These are phyloP conservation scores for Fusarium nematophilum DNA, from an alignment of 2,329 filamentous ascomycete species.

Conservation along the genomic window DNA sequence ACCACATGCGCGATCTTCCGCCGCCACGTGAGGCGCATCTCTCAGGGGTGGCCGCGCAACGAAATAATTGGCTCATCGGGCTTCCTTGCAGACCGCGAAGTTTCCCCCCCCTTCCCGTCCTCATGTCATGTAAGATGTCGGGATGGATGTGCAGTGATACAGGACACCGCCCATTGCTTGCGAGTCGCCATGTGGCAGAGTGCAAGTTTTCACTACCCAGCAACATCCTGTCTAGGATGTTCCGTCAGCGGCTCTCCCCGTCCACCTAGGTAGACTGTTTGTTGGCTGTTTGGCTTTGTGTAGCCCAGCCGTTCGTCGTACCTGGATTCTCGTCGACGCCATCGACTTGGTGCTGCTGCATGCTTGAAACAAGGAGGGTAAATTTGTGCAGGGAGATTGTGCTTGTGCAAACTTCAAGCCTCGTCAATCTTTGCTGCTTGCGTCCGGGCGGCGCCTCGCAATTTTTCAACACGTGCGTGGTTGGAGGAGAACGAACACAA, in stretches of 20 bases:
- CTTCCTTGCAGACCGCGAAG: conserved; percentile 5
- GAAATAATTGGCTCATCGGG: conserved; percentile 32
- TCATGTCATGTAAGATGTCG: conserved; percentile 9
- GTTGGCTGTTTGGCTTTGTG: no score
- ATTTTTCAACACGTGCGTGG: conserved; percentile 26
- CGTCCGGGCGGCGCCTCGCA: conserved; percentile 14
- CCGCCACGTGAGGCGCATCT: conserved; percentile 48
- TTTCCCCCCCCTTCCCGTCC: conserved; percentile 9
- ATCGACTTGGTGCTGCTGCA: conserved; percentile 2
- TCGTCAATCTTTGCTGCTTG: conserved; percentile 35
- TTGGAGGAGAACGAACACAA: conserved; percentile 14
- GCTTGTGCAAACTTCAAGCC: conserved; percentile 13
- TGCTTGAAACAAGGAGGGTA: conserved; percentile 20
- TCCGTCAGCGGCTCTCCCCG: neutral
- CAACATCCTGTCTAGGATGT: neutral
- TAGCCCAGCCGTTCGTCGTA: no score
- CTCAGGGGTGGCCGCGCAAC: conserved; percentile 23
- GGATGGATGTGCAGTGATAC: conserved; percentile 12
- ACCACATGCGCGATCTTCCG: conserved; percentile 51
- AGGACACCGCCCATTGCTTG: conserved; percentile 10
- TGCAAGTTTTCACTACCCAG: conserved; percentile 2
- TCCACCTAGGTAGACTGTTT: no score
- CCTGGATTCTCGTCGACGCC: conserved; percentile 4
- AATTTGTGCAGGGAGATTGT: conserved; percentile 8
- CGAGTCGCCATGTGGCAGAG: conserved; percentile 32